Evolutionary conservation across 306 rosid species (phyloP), one percentile per base, ranked within the genome.

Genomic region (Begonia fuchsioides): DNA sequence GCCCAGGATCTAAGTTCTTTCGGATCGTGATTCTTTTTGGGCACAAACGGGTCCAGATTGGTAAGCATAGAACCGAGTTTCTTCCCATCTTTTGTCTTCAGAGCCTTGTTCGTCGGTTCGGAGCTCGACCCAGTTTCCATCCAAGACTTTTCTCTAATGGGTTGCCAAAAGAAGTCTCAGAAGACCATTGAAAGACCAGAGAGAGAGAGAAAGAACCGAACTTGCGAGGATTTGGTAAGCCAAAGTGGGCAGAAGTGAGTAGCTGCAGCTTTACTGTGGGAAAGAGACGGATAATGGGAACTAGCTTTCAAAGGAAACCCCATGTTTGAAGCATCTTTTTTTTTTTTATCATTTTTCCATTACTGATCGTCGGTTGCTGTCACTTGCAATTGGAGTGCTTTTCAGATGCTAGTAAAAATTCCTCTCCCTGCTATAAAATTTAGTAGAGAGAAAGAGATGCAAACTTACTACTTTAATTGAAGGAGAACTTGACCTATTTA

Each of bases 1-100:
- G 96, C 96, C 96, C 94, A 87, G 9, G 85, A 77, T 53, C 79
- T 74, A 50, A 83, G 68, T 60, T 87, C 96, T 43, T 65, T 68
- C 6, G 96, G 96, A 66, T 73, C 69, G 64, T 75, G 82, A 39
- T 77, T 87, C 16, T 47, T 65, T 72, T 69, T 76, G 12, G 87
- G 74, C 51, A 80, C 78, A 62, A 87, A 87, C 0, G 83, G 81
- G 50, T 71, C 79, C 14, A 83, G 66, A 60, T 59, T 68, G 8
- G 66, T 65, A n/a, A 44, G 68, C 57, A 47, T 40, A 32, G 68
- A 63, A 55, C 63, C 63, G 12, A 54, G 55, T 56, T 61, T 75
- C 26, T 64, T 51, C 38, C 60, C 53, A 43, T 57, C 44, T 56
- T 41, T 78, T 61, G 53, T 67, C 43, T 44, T 57, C 63, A 44